Evolutionary conservation across 352 stramenopile species (phyloP).

Genomic region (Phytophthora idaei): DNA sequence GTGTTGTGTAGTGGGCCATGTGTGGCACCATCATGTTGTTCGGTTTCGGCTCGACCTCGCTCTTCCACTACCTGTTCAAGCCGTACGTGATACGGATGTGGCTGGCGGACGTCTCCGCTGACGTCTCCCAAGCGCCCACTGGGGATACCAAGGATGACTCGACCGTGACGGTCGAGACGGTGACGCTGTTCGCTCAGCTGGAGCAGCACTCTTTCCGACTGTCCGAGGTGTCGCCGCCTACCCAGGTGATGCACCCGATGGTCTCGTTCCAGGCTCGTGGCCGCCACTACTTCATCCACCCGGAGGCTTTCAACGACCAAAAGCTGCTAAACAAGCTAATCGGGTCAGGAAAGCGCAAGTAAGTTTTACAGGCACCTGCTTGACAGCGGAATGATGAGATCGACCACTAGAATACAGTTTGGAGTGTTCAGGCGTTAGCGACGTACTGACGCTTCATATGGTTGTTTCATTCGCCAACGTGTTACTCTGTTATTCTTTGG

Average conservation of each 20-base stretch:
- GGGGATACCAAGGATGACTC: constrained; percentile 30
- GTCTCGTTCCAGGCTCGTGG: constrained; percentile 75
- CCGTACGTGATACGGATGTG: constrained; percentile 88
- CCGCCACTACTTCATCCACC: constrained; percentile 82
- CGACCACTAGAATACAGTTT: constrained; percentile 2
- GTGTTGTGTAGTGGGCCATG: constrained; percentile 75
- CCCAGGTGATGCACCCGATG: constrained; percentile 84
- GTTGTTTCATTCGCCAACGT: not conserved
- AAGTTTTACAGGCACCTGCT: not conserved
- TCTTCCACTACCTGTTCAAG: constrained; percentile 89
- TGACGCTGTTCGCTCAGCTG: constrained; percentile 72
- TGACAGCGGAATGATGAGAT: not conserved
- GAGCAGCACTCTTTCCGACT: constrained; percentile 62
- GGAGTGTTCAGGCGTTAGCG: too few relatives aligned
- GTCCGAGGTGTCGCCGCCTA: constrained; percentile 57
- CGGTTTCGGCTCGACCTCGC: constrained; percentile 77
- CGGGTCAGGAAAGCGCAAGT: constrained; percentile 28
- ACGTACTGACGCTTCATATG: too few relatives aligned
- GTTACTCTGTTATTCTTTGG: not conserved
- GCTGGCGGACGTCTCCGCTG: constrained; percentile 29
- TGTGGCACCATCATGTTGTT: constrained; percentile 90
- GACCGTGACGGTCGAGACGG: constrained; percentile 67
- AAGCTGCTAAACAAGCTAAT: constrained; percentile 61
- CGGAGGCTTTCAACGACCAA: constrained; percentile 68
- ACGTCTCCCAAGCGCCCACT: constrained; percentile 4